A percentile compares a stretch with the other conserved stretches of the same genome.
Conservation (phyloP, 1,284 basidiomycete species). For the Peniophora sp. region DNA sequence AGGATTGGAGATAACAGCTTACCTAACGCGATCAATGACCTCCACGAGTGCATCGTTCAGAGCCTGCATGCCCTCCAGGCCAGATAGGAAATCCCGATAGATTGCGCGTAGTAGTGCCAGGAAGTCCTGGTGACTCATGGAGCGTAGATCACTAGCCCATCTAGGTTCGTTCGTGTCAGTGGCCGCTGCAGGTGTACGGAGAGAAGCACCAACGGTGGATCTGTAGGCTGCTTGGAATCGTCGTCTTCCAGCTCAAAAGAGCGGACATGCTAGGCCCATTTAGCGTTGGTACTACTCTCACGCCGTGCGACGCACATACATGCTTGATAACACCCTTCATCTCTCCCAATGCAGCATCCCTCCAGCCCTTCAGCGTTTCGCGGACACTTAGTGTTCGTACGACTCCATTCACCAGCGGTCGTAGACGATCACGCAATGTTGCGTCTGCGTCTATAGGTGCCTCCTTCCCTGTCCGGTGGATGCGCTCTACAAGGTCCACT, state of each 20-base stretch:
- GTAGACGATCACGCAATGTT: conserved; percentile 51
- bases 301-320: conserved; percentile 29
- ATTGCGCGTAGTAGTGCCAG: conserved; percentile 54
- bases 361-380: conserved; percentile 67
- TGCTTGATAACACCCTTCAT: conserved; percentile 55
- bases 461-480: conserved; percentile 19
- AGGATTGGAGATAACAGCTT: conserved; percentile 13
- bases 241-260: conserved; percentile 48
- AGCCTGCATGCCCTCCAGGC: conserved; percentile 63
- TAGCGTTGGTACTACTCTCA: not conserved
- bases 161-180: conserved; percentile 7
- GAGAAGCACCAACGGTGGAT: conserved; percentile 7
- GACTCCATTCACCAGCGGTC: conserved; percentile 71
- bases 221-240: conserved; percentile 24
- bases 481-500: conserved; percentile 55
- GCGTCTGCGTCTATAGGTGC: conserved; percentile 23
- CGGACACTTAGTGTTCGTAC: conserved; percentile 69
- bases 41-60: conserved; percentile 59
- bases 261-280: conserved; percentile 41
- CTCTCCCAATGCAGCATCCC: conserved; percentile 65
- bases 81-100: conserved; percentile 60
- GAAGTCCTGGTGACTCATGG: conserved; percentile 67
- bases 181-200: not conserved
- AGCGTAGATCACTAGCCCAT: conserved; percentile 45
- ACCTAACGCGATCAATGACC: conserved; percentile 47